Evolutionary conservation across 352 stramenopile species (phyloP).

Genomic region (Phytophthora pisi): DNA sequence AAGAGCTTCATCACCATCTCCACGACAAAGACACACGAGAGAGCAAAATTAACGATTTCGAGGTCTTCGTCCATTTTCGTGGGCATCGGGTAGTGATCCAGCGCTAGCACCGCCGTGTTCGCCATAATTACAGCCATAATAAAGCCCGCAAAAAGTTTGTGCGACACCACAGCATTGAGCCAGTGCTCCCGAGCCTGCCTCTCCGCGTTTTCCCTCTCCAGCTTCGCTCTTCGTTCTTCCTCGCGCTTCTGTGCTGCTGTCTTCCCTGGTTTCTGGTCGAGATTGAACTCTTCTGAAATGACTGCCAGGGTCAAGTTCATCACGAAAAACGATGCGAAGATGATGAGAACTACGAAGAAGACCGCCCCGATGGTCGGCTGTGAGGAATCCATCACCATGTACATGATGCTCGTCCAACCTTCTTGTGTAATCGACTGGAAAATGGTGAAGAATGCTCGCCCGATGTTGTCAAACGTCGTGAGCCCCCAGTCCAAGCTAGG

Average conservation of each 20-base stretch:
- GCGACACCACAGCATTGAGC: conserved; percentile 66
- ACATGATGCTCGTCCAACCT: conserved; percentile 94
- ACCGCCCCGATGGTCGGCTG: conserved; percentile 65
- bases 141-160: conserved; percentile 58
- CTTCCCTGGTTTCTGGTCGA: conserved; percentile 54
- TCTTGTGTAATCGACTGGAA: conserved; percentile 95
- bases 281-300: conserved; percentile 90
- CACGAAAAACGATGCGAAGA: conserved; percentile 94
- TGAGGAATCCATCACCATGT: conserved; percentile 80
- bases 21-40: conserved; percentile 74
- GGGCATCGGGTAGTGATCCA: conserved; percentile 87
- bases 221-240: conserved; percentile 33
- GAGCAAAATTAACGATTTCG: conserved; percentile 81
- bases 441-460: conserved; percentile 90
- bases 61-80: conserved; percentile 51
- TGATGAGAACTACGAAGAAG: conserved; percentile 91
- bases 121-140: conserved; percentile 82
- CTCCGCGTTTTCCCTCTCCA: conserved; percentile 45
- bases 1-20: conserved; percentile 87
- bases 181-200: conserved; percentile 35
- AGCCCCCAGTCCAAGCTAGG: conserved; percentile 87
- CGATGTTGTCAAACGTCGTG: conserved; percentile 94
- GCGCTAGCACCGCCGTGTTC: conserved; percentile 84
- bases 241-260: conserved; percentile 42
- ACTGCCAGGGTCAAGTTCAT: conserved; percentile 94